Base-by-base conservation (phyloP, 1,284 basidiomycete species). In the Cryptococcus sp. region DNA sequence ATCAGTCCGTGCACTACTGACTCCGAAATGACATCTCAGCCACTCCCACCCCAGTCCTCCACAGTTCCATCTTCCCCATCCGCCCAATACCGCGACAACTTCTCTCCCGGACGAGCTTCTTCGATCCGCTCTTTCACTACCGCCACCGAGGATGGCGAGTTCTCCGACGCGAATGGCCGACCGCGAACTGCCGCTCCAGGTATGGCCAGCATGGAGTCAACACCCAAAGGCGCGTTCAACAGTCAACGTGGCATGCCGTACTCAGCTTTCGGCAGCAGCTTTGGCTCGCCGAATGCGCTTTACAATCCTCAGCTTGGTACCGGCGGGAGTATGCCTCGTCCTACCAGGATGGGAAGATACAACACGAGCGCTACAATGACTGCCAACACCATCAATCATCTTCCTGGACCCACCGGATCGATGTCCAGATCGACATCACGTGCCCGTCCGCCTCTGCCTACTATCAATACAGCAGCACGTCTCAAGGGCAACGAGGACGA, bases 401-500 rank as follows among this genome's bases (percentile, higher is more conserved):
- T 45, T 3, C 42, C 42, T 19, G 42, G n/a, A 45, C n/a, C n/a
- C 8, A n/a, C n/a, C 42, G 66, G 66, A 35, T 61, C 70, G 3
- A 61, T 60, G 47, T 69, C 68, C 2, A 58, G 70, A 4, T 72
- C 70, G 6, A 62, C 59, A 15, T 69, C 67, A 2, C 58, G 65
- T 23, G 64, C 61, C 20, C 40, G 68, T 40, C 52, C 60, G 8
- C 50, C 64, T 19, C 35, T 65, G 13, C 44, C 31, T 17, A 46
- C 58, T 16, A 45, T 31, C 39, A 50, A 25, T 45, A 40, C 35
- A 31, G 22, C 27, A 45, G n/a, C 40, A 22, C n/a, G 50, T 19
- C 16, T 39, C 40, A 4, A 51, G 53, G 17, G 61, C 45, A 25
- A 67, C 8, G 69, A 71, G 23, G 82, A 83, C 55, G 83, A 85